These are phyloP conservation scores for Mikania micrantha DNA, from an alignment of 129 eudicot genomes.

Conservation along the genomic window DNA sequence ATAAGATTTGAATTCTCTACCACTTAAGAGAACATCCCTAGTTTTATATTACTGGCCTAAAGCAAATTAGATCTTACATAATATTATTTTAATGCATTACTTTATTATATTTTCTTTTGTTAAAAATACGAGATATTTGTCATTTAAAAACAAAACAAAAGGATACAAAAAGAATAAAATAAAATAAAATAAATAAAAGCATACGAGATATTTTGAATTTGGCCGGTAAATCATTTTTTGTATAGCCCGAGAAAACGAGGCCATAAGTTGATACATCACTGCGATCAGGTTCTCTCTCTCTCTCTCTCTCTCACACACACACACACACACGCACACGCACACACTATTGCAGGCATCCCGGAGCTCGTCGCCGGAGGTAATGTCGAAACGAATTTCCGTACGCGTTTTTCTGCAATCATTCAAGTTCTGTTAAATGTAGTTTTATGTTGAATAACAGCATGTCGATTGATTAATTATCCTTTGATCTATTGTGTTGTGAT, in stretches of 20 bases:
- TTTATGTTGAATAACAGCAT: neutral
- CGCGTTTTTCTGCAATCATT: neutral
- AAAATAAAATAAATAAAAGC: neutral
- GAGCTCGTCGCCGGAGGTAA: constrained; percentile 13
- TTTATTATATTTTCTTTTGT: too few relatives aligned
- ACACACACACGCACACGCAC: neutral
- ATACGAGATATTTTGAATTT: too few relatives aligned
- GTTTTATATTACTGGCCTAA: too few relatives aligned
- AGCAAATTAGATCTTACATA: too few relatives aligned
- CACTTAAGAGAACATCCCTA: too few relatives aligned
- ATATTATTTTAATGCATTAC: too few relatives aligned
- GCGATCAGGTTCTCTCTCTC: constrained; percentile 19
- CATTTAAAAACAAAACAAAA: too few relatives aligned
- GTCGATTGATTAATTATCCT: constrained; percentile 3
- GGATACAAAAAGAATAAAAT: neutral
- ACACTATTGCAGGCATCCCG: neutral
- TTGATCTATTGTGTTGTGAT: neutral
- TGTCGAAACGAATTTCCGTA: neutral
- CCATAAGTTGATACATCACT: constrained; percentile 23
- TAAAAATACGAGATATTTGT: too few relatives aligned
- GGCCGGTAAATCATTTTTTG: neutral
- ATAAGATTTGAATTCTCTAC: too few relatives aligned
- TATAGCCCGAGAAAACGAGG: constrained; percentile 18
- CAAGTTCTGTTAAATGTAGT: neutral
- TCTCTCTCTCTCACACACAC: neutral